Evolutionary conservation across 2,329 filamentous ascomycete species (phyloP), one percentile per base, ranked within the genome.

Genomic region (Trichophyton mentagrophytes): DNA sequence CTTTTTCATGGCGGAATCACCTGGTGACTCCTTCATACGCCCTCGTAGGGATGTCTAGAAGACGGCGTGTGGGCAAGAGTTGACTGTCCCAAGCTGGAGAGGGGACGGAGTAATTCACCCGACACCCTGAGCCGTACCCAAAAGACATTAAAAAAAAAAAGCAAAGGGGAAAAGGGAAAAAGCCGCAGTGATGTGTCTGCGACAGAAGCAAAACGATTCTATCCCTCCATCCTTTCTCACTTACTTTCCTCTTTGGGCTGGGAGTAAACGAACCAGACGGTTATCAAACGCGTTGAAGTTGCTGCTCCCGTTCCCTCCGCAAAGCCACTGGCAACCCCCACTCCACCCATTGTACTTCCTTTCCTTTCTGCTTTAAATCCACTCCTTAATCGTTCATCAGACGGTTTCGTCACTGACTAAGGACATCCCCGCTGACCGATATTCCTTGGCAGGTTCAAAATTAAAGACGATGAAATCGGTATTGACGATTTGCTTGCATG

Each of bases 391-490:
- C 20, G 30, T 36, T 25, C 15, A 38, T 17, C 40, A 17, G 15
- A 17, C n/a, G 5, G 17, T 58, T 11, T 53, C 49, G 60, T 42
- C 17, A 57, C 38, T 56, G 30, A 55, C 27, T 40, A 15, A 58
- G 33, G 40, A 6, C 40, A 44, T 9, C 59, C 55, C 22, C 15
- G 38, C 22, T 55, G 33, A 55, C 49, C 49, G 30, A 55, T 49
- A 55, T 47, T 38, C 27, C 38, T 42, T 30, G 60, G 55, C 63
- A 85, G 83, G 66, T 89, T 97, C 78, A 90, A 95, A 67, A 80
- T 97, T 66, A 87, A 90, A 72, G 89, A 97, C 71, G 87, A 95
- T 66, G 87, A 92, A 72, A 82, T 91, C 65, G 85, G 86, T 3
- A 81, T 82, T 64, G 90, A 97, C 68, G 82, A 87, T 62, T 73